These are phyloP conservation scores for Trametes maxima DNA, from an alignment of 768 basidiomycete genomes.

Conservation along the genomic window DNA sequence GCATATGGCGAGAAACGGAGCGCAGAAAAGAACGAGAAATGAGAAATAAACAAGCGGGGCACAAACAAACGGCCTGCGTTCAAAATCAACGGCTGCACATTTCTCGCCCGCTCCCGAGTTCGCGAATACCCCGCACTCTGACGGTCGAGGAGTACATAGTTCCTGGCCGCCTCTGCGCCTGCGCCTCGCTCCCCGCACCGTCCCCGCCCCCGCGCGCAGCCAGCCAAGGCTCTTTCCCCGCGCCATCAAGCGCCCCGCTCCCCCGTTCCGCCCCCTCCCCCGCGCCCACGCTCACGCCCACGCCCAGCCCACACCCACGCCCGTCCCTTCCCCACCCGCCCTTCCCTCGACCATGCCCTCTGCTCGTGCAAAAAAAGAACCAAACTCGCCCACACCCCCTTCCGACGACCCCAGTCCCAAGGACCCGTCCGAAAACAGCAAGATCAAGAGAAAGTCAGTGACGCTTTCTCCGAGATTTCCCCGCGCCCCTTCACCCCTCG, in stretches of 20 bases:
- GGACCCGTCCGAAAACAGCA: constrained; percentile 68
- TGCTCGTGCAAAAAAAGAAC: constrained; percentile 68
- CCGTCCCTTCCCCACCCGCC: constrained; percentile 24
- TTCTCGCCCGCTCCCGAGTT: constrained; percentile 1
- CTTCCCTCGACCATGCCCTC: constrained; percentile 55
- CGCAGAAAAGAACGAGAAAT: not conserved
- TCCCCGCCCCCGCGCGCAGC: constrained; percentile 2
- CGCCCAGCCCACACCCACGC: constrained; percentile 22
- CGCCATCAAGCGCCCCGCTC: constrained; percentile 14
- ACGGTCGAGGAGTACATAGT: not conserved
- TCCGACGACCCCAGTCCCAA: constrained; percentile 63
- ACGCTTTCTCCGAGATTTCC: constrained; percentile 55
- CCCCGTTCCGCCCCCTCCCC: constrained; percentile 17
- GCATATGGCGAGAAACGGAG: not conserved
- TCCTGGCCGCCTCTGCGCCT: not conserved
- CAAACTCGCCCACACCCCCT: constrained; percentile 59
- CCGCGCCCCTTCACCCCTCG: constrained; percentile 43
- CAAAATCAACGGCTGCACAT: constrained; percentile 13
- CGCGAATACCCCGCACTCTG: constrained; percentile 13
- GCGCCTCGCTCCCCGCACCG: no score
- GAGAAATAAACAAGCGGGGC: constrained; percentile 25
- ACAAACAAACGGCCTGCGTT: constrained; percentile 27
- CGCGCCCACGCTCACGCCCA: constrained; percentile 31
- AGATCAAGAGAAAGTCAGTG: constrained; percentile 80
- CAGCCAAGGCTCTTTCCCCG: not conserved